These are phyloP conservation scores for Amoebophrya sp. DNA, from an alignment of 169 alveolate species.

Conservation along the genomic window DNA sequence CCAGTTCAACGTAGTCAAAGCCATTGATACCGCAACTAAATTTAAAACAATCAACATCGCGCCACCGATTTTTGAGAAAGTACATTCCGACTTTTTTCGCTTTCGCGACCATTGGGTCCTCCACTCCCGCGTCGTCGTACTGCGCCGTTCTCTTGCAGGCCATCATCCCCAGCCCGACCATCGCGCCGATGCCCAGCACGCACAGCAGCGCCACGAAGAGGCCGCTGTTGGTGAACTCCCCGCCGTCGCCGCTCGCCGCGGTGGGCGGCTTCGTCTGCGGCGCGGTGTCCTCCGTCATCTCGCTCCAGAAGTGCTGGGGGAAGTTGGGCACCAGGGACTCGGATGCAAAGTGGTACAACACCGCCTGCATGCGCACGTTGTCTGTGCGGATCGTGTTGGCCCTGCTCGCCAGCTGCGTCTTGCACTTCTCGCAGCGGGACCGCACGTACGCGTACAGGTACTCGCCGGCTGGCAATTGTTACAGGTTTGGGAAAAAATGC, in stretches of 20 bases:
- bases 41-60: no score
- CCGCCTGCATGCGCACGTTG: neutral
- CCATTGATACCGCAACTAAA: no score
- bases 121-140: neutral
- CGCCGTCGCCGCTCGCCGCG: neutral
- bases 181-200: neutral
- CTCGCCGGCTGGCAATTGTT: neutral
- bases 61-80: no score
- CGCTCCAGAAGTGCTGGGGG: neutral
- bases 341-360: neutral
- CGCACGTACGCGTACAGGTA: neutral
- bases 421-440: neutral
- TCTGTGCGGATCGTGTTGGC: neutral
- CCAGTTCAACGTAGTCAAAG: no score
- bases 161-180: neutral
- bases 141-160: neutral
- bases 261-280: neutral
- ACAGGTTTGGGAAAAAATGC: no score
- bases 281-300: neutral
- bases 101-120: neutral
- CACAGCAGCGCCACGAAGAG: neutral
- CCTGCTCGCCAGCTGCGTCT: neutral
- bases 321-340: neutral
- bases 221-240: neutral
- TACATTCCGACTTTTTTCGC: neutral